phyloP scores from a whole-genome alignment of 176 grass and related monocot genomes.

The Oryza longistaminata region DNA sequence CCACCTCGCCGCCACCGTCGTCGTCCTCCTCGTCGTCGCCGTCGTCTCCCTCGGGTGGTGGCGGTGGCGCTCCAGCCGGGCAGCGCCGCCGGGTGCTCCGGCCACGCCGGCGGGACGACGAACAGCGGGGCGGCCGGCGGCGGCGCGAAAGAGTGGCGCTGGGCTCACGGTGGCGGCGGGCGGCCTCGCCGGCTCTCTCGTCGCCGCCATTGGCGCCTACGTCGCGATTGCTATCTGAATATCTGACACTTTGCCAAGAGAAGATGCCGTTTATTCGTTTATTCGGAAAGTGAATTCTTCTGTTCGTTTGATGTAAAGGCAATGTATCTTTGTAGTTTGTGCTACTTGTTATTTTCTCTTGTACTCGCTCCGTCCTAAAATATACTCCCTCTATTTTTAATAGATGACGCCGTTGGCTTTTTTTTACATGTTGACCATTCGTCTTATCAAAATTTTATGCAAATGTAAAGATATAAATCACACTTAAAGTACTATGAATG shows the following conservation, averaged over 20 bases:
- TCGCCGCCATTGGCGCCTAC: slow-evolving; percentile 39
- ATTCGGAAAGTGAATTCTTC: background rate
- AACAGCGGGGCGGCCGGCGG: background rate
- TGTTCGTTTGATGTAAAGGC: background rate
- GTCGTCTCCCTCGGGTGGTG: slow-evolving; percentile 6
- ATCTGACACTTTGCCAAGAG: background rate
- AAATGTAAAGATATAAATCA: too few species aligned
- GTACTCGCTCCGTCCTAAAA: too few species aligned
- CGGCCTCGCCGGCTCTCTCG: slow-evolving; percentile 37
- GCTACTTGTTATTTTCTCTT: too few species aligned
- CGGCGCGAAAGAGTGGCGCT: slow-evolving; percentile 34
- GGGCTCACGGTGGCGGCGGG: background rate
- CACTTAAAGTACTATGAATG: too few species aligned
- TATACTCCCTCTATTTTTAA: too few species aligned
- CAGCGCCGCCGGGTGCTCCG: background rate
- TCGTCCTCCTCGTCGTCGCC: background rate
- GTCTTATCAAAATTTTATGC: too few species aligned
- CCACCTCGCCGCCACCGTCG: background rate
- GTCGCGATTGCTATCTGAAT: slow-evolving; percentile 46
- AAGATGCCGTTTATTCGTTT: background rate
- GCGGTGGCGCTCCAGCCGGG: background rate
- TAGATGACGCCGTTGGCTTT: too few species aligned
- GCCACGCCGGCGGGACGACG: background rate
- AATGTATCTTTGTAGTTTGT: background rate
- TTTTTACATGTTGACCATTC: too few species aligned